Conservation (phyloP, 139 green algal species). For the Dunaliella sp. region DNA sequence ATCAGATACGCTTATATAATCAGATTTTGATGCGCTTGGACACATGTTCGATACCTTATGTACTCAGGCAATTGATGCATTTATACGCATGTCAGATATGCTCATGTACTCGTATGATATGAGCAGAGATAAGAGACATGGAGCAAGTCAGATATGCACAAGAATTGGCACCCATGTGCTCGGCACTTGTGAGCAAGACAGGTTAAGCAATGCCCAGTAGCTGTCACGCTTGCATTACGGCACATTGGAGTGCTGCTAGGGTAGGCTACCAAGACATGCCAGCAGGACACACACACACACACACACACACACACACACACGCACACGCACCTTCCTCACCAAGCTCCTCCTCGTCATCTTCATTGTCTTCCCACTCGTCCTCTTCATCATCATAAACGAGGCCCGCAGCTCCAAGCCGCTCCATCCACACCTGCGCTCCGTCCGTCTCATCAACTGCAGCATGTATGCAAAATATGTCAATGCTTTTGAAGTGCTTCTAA, state of each 20-base stretch:
- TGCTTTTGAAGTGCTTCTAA: neutral
- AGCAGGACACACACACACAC: neutral
- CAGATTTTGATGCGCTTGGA: no score
- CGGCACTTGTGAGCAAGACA: no score
- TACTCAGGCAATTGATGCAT: no score
- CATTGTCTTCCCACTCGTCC: neutral
- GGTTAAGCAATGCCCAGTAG: no score
- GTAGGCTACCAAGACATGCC: neutral
- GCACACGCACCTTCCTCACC: neutral
- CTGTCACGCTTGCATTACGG: neutral
- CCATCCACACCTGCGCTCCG: neutral
- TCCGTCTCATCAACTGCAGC: neutral
- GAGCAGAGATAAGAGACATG: no score
- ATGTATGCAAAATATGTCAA: neutral
- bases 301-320: neutral
- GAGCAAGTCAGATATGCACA: no score
- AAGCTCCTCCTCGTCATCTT: neutral
- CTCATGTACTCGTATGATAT: no score
- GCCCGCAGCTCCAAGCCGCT: neutral
- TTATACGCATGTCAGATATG: no score
- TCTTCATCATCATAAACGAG: constrained; percentile 1
- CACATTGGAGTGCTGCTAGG: neutral
- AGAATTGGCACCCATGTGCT: no score
- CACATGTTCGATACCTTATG: no score
- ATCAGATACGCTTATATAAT: no score